These are phyloP conservation scores for Aspergillus ochraceus DNA, from an alignment of 2,329 filamentous ascomycete genomes.

Conservation along the genomic window DNA sequence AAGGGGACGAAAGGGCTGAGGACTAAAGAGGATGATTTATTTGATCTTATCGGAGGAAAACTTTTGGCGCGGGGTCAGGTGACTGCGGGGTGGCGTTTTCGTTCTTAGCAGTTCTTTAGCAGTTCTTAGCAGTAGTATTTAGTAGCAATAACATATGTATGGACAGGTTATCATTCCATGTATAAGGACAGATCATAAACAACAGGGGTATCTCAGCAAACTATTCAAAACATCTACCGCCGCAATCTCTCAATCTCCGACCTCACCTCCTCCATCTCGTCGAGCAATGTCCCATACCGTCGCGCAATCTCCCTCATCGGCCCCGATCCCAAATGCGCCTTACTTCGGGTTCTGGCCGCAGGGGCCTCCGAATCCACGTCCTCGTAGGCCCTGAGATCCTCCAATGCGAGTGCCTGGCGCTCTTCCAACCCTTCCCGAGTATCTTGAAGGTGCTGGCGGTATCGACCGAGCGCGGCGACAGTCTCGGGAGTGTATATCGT, in stretches of 20 bases:
- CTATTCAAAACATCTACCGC: constrained; percentile 1
- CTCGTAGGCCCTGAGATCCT: constrained; percentile 38
- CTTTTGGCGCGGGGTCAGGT: constrained; percentile 30
- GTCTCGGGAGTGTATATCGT: constrained; percentile 41
- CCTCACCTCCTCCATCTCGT: constrained; percentile 34
- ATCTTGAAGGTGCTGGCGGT: constrained; percentile 34
- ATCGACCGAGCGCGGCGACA: constrained; percentile 31
- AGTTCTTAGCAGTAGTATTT: no score
- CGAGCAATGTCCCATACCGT: constrained; percentile 38
- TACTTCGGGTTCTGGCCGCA: neutral
- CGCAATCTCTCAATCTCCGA: constrained; percentile 30
- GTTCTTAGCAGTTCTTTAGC: no score
- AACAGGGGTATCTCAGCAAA: constrained; percentile 10
- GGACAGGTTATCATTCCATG: no score
- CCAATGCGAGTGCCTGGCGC: constrained; percentile 26
- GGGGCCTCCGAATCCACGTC: constrained; percentile 22
- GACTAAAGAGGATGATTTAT: neutral
- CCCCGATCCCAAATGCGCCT: constrained; percentile 14
- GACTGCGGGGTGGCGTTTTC: constrained; percentile 17
- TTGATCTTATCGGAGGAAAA: constrained; percentile 21
- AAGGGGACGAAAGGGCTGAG: neutral
- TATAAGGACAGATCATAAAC: neutral
- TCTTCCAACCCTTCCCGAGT: constrained; percentile 31
- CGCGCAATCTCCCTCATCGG: constrained; percentile 39
- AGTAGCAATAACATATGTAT: no score